phyloP scores from a whole-genome alignment of 805 yeast species.

The Komagataella mondaviorum region DNA sequence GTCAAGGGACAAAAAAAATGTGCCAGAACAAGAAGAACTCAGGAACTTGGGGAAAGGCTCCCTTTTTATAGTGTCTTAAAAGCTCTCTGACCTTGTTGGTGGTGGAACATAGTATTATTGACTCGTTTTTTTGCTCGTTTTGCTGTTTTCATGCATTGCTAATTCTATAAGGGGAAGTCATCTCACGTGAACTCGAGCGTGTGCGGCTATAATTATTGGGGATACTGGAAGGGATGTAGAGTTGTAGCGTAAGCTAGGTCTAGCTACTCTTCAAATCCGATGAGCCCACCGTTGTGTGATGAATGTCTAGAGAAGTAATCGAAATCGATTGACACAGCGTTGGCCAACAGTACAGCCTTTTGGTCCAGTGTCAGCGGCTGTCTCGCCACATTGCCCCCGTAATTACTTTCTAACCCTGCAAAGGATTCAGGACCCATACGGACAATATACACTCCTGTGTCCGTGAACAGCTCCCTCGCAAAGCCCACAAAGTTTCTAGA shows the following conservation, averaged over 20 bases:
- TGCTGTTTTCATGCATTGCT: neutral
- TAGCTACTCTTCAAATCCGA: conserved; percentile 9
- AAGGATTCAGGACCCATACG: conserved; percentile 70
- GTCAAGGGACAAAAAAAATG: no score
- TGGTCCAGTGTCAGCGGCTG: conserved; percentile 54
- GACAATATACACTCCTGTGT: conserved; percentile 83
- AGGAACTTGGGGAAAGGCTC: neutral
- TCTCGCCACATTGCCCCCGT: conserved; percentile 32
- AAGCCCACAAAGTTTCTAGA: conserved; percentile 94
- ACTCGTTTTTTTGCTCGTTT: neutral
- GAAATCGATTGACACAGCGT: conserved; percentile 86
- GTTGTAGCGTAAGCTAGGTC: neutral
- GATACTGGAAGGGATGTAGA: neutral
- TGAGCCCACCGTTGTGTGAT: conserved; percentile 38
- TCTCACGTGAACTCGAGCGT: neutral
- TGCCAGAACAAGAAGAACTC: no score
- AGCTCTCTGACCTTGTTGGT: neutral
- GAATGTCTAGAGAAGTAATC: conserved; percentile 90
- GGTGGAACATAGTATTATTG: neutral
- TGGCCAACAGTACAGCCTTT: conserved; percentile 75
- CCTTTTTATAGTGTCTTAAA: neutral
- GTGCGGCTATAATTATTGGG: neutral
- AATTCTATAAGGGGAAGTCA: neutral
- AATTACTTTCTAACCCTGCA: conserved; percentile 33
- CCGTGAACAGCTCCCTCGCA: conserved; percentile 86